These are phyloP conservation scores for Amylocystis lapponica DNA, from an alignment of 768 basidiomycete species.

Conservation along the genomic window DNA sequence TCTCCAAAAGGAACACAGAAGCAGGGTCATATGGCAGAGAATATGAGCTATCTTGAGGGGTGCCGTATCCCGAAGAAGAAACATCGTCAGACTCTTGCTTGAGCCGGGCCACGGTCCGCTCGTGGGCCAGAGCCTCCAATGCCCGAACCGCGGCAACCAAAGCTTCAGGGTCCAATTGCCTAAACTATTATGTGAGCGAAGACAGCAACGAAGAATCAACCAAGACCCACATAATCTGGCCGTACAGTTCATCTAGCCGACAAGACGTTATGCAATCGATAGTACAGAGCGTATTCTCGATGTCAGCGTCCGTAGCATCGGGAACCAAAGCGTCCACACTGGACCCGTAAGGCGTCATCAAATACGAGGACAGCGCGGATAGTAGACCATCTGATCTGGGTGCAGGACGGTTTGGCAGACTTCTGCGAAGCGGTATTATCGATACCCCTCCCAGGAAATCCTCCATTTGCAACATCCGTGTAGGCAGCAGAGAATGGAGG, in stretches of 20 bases:
- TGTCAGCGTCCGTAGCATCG: conserved; percentile 84
- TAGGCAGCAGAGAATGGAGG: conserved; percentile 86
- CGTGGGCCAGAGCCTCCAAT: conserved; percentile 85
- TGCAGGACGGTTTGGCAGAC: conserved; percentile 55
- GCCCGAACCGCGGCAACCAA: conserved; percentile 81
- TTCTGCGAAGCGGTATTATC: conserved; percentile 84
- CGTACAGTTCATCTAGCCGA: conserved; percentile 89
- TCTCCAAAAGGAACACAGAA: conserved; percentile 90
- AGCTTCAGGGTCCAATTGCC: conserved; percentile 74
- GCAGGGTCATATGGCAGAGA: conserved; percentile 91
- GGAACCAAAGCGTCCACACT: conserved; percentile 74
- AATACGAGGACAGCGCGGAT: conserved; percentile 90
- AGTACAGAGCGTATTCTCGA: conserved; percentile 91
- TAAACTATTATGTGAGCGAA: conserved; percentile 29
- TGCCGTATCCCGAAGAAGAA: conserved; percentile 26
- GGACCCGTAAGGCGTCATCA: conserved; percentile 88
- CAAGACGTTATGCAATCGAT: conserved; percentile 95
- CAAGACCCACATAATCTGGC: conserved; percentile 79
- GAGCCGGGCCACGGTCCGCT: conserved; percentile 75
- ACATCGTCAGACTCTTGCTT: conserved; percentile 65
- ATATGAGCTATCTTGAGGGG: conserved; percentile 34
- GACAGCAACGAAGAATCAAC: conserved; percentile 1
- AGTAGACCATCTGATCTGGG: conserved; percentile 82
- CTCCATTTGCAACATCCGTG: conserved; percentile 92
- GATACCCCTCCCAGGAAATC: conserved; percentile 95